A percentile compares a stretch with the other conserved stretches of the same genome.
These are phyloP conservation scores for Vigna radiata DNA, from an alignment of 306 rosid genomes.

Conservation along the genomic window DNA sequence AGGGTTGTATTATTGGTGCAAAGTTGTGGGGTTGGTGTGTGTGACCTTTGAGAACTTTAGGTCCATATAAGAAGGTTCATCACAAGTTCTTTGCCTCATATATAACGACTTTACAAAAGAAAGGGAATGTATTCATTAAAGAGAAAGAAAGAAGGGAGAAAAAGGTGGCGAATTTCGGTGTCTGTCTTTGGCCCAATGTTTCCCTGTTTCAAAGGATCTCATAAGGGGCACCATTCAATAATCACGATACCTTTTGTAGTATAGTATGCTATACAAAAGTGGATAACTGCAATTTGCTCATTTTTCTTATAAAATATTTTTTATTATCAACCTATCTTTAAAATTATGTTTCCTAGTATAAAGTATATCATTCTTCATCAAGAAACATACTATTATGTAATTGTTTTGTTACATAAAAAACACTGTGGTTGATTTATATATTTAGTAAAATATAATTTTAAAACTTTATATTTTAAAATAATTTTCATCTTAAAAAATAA, in stretches of 20 bases:
- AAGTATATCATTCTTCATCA: too few species aligned
- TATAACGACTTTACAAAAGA: conserved; percentile 44
- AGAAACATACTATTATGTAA: too few species aligned
- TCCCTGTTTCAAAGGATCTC: conserved; percentile 31
- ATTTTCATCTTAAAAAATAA: too few species aligned
- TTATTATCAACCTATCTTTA: too few species aligned
- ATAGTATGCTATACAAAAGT: background rate
- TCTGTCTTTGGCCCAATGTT: conserved; percentile 1
- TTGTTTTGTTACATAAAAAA: too few species aligned
- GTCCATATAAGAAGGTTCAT: conserved; percentile 49
- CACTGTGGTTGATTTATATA: too few species aligned
- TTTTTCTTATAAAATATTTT: background rate
- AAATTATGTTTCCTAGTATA: too few species aligned
- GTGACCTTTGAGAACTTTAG: conserved; percentile 46
- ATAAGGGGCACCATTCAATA: conserved; percentile 44
- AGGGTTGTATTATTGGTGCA: conserved; percentile 39
- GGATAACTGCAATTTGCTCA: conserved; percentile 15
- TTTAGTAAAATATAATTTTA: too few species aligned
- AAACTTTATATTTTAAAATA: too few species aligned
- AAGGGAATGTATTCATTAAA: conserved; percentile 41
- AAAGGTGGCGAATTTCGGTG: conserved; percentile 30
- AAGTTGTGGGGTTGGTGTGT: conserved; percentile 46
- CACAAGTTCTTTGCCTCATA: conserved; percentile 40
- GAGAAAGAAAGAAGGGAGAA: background rate
- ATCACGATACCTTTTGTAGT: conserved; percentile 26